Conservation (phyloP, 75 land plant species). For the Selaginella moellendorffii region DNA sequence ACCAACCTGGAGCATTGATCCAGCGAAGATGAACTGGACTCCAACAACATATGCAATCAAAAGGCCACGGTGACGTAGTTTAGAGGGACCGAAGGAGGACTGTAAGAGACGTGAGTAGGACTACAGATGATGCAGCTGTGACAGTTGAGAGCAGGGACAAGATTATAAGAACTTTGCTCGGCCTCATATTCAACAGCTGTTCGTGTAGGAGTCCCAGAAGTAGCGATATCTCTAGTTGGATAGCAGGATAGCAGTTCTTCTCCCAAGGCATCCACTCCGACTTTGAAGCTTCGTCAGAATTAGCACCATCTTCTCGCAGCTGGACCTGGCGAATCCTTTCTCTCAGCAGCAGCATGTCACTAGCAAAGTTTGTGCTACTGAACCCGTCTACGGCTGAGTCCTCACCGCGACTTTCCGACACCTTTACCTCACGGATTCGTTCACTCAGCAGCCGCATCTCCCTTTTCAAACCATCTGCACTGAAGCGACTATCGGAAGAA, state of each 20-base stretch:
- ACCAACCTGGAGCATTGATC: conserved; percentile 29
- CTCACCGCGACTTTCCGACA: too few relatives aligned
- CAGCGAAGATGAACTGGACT: conserved; percentile 29
- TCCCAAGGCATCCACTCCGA: background rate
- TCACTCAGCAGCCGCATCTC: too few relatives aligned
- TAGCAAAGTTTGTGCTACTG: background rate
- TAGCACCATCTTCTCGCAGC: background rate
- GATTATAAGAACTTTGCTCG: background rate
- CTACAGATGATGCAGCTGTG: background rate
- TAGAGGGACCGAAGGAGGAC: too few relatives aligned
- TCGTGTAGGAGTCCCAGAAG: background rate
- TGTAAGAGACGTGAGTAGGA: too few relatives aligned
- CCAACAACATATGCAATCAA: conserved; percentile 11
- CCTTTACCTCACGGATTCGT: too few relatives aligned
- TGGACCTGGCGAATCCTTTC: background rate
- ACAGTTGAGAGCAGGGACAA: background rate
- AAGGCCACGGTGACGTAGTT: background rate
- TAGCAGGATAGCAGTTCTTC: background rate
- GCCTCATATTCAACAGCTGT: background rate
- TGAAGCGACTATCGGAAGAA: too few relatives aligned
- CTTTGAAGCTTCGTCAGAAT: too few relatives aligned
- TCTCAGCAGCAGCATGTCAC: background rate
- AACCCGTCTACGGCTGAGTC: too few relatives aligned
- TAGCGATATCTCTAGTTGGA: background rate
- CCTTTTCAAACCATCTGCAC: too few relatives aligned